Base-by-base conservation (phyloP, 2,329 filamentous ascomycete species). In the Colletotrichum somersetense region DNA sequence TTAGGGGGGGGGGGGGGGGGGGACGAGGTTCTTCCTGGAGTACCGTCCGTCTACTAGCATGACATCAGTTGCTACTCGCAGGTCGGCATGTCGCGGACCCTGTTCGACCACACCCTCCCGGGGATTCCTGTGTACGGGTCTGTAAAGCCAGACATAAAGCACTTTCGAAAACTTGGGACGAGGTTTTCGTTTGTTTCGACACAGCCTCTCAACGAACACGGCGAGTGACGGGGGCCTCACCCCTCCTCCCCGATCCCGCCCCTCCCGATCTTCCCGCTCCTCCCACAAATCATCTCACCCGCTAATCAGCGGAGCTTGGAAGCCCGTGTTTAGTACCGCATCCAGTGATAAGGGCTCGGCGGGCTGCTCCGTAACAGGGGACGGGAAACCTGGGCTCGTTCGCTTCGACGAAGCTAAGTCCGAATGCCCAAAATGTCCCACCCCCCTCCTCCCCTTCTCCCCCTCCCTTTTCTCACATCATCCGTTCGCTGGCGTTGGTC, bases 21-120 rank as follows among this genome's bases (percentile, higher is more conserved):
- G 16, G 18, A 0, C 3, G 16, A 12, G 16, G 18, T 16, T 12
- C 10, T 35, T n/a, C 14, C 53, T 23, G 44, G 6, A 56, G 30
- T 53, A 33, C 2, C 30, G 18, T 50, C 38, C 65, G 23, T 48
- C 53, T 52, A 63, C 52, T 53, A 2, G 33, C 18, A 42, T 33
- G 67, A 71, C 64, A 53, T 26, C 23, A 35, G 61, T 44, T 40
- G 33, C 42, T 53, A 48, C 58, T 68, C 38, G 58, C 33, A 53
- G 26, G 4, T 30, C 57, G 58, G 68, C 57, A 46, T 48, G 26
- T 30, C 50, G 65, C 68, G 44, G 65, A 44, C 18, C 44, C 23
- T 3, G 42, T 26, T 16, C 11, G 12, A 48, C 6, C 62, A 23
- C 35, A 38, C 62, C 40, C 30, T 42, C 26, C 48, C n/a, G 2